Base-by-base conservation (phyloP, 768 basidiomycete genomes). In the Artomyces pyxidatus region DNA sequence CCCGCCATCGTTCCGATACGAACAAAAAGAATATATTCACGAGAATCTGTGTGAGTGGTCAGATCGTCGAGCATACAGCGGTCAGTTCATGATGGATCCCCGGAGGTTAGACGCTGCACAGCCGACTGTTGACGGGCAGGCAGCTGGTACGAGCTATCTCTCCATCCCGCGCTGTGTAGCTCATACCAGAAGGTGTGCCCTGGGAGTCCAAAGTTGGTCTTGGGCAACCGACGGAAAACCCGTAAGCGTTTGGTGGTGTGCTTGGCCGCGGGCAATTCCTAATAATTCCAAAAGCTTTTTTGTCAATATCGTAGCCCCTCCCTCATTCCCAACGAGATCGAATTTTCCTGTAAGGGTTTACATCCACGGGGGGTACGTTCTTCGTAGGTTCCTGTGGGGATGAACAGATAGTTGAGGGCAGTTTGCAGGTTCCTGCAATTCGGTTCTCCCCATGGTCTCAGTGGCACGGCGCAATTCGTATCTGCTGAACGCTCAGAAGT, bases 341-440 rank as follows among this genome's bases (percentile, higher is more conserved):
- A 59, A 62, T 12, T 77, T 82, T 51, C 80, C 84, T 1, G 85
- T 88, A 47, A 82, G 75, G 50, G 73, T 88, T 3, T 88, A 85
- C 64, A 80, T 88, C 26, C 86, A 89, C 49, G 86, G 85, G 62
- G 85, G 84, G 83, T 83, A 59, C 16, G 68, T 49, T 29, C 38
- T 11, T 25, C 32, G 17, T n/a, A 28, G 14, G 17, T 17, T 14
- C 23, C n/a, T 17, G 8, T 17, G 6, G 28, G 11, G 38, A n/a
- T 30, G 21, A 9, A 12, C 35, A 47, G 25, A 54, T 28, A n/a
- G 21, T 29, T n/a, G 4, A n/a, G n/a, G n/a, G n/a, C n/a, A n/a
- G n/a, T 11, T 6, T 10, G 12, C 41, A 88, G 86, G 10, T 87
- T 85, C 59, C 73, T 89, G 16, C 86, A 88, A 59, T 87, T 84